These are phyloP conservation scores for Stemphylium lycopersici DNA, from an alignment of 2,329 filamentous ascomycete species.

Conservation along the genomic window DNA sequence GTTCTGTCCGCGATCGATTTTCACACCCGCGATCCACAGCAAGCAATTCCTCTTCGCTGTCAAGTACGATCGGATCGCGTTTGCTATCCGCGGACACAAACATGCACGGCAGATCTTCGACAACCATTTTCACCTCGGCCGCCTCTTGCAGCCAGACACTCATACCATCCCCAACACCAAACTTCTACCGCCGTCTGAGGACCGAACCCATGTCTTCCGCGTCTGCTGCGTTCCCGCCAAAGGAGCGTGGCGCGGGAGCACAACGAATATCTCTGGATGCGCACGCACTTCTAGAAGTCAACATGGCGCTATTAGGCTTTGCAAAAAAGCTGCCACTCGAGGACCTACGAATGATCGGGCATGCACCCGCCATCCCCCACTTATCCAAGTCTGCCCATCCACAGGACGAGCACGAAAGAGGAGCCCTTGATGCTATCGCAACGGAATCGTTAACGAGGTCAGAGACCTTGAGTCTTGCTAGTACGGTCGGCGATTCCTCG, in stretches of 20 bases:
- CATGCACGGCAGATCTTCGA: too few species aligned
- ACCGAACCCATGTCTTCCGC: too few species aligned
- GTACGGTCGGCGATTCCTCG: too few species aligned
- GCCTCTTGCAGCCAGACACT: neutral
- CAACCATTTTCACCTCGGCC: neutral
- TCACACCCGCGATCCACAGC: neutral
- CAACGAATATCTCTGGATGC: neutral
- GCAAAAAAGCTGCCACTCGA: constrained; percentile 6
- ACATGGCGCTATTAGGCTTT: constrained; percentile 10
- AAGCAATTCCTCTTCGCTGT: neutral
- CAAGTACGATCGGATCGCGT: neutral
- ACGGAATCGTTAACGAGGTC: too few species aligned
- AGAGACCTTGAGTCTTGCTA: too few species aligned
- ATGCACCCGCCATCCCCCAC: neutral
- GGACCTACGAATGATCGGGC: neutral
- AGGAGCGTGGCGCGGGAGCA: neutral
- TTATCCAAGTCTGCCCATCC: too few species aligned
- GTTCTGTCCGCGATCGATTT: neutral
- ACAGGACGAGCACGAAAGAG: too few species aligned
- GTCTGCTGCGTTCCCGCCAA: neutral
- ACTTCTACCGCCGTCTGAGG: too few species aligned
- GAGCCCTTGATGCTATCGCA: neutral
- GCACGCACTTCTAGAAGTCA: constrained; percentile 3
- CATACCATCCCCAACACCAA: too few species aligned
- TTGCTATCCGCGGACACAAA: too few species aligned